A percentile compares a stretch with the other conserved stretches of the same genome.
phyloP scores from a whole-genome alignment of 2,329 filamentous ascomycete species.

The Cytospora piceae region DNA sequence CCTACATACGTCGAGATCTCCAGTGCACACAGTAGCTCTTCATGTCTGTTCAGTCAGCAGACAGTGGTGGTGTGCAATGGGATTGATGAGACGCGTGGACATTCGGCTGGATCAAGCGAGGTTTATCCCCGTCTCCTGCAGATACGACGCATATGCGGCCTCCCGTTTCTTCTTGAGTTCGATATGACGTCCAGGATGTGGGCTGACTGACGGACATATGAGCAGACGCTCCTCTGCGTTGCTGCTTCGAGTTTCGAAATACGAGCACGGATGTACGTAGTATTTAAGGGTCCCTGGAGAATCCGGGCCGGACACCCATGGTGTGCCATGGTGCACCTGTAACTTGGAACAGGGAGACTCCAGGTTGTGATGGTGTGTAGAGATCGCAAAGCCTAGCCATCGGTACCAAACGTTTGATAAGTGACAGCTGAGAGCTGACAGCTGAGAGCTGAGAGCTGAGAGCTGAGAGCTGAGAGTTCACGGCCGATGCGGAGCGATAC shows the following conservation, averaged over 20 bases:
- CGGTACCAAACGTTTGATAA: too few species aligned
- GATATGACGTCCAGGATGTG: not conserved
- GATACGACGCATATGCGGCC: not conserved
- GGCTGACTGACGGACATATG: not conserved
- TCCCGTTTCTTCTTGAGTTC: not conserved
- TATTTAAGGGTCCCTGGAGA: not conserved
- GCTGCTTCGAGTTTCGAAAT: not conserved
- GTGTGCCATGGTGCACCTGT: not conserved
- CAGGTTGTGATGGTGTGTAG: not conserved
- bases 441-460: too few species aligned
- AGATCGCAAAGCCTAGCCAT: too few species aligned
- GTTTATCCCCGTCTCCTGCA: slow-evolving; percentile 9
- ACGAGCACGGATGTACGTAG: not conserved
- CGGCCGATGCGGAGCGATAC: not conserved
- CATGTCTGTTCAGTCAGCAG: too few species aligned
- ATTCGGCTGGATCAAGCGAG: slow-evolving; percentile 10
- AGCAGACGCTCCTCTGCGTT: not conserved
- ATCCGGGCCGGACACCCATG: not conserved
- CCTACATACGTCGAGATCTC: not conserved
- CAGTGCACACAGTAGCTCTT: not conserved
- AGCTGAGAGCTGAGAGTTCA: not conserved
- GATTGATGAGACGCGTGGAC: not conserved
- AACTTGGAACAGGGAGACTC: not conserved
- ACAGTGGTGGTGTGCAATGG: too few species aligned
- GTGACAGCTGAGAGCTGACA: too few species aligned